These are phyloP conservation scores for Ophiostoma perfectum DNA, from an alignment of 2,329 filamentous ascomycete species.

Conservation along the genomic window DNA sequence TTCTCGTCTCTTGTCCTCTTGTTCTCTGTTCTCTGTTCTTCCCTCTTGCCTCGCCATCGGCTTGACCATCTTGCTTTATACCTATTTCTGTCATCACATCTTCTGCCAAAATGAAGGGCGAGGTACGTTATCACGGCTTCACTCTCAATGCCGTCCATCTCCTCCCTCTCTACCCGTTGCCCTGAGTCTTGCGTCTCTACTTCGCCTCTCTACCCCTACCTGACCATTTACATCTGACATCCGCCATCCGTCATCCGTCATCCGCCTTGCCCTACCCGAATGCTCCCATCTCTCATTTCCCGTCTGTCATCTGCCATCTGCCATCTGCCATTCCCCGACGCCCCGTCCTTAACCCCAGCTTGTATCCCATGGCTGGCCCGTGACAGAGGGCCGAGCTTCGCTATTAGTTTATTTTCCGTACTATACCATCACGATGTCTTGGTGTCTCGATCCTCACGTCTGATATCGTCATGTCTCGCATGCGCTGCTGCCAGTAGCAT, in stretches of 20 bases:
- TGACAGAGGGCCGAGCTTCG: conserved; percentile 13
- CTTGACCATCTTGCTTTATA: conserved; percentile 1
- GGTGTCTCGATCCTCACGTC: neutral
- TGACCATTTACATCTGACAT: neutral
- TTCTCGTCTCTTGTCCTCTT: conserved; percentile 7
- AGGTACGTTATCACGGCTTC: conserved; percentile 41
- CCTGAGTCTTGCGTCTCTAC: no score
- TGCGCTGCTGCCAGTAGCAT: neutral
- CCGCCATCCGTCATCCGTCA: neutral
- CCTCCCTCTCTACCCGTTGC: neutral
- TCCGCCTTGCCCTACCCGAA: neutral
- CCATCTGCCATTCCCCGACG: no score
- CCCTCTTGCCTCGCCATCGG: neutral
- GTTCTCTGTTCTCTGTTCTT: conserved; percentile 9
- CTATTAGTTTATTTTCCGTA: neutral
- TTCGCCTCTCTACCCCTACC: neutral
- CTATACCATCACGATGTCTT: neutral
- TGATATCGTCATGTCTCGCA: neutral
- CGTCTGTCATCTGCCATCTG: neutral
- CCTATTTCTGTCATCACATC: neutral
- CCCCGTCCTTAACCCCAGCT: no score
- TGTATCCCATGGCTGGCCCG: no score
- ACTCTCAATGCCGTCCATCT: neutral
- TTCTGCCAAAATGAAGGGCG: conserved; percentile 49
- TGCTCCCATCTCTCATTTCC: neutral